phyloP scores from a whole-genome alignment of 768 basidiomycete species.

The Kwoniella botswanensis region DNA sequence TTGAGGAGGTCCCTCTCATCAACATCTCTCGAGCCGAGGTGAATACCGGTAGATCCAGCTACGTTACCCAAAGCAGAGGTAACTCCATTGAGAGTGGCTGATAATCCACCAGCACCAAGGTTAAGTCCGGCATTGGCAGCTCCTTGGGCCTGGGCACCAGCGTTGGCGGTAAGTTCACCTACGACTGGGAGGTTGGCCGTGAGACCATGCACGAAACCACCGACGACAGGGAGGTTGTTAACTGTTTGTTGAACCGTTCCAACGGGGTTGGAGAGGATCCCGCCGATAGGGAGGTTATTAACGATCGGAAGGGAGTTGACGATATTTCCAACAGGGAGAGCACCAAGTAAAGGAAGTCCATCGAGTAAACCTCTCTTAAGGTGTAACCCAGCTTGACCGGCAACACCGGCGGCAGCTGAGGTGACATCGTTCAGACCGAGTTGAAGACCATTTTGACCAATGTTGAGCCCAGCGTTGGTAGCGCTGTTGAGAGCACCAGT shows the following conservation, averaged over 20 bases:
- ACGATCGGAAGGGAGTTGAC: constrained; percentile 21
- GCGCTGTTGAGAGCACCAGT: constrained; percentile 6
- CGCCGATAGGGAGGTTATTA: constrained; percentile 14
- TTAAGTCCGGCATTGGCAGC: constrained; percentile 13
- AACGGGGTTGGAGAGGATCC: constrained; percentile 24
- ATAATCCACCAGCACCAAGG: constrained; percentile 12
- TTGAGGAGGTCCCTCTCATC: constrained; percentile 4
- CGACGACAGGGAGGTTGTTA: constrained; percentile 18
- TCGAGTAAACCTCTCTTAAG: constrained; percentile 16
- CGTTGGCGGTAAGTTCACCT: constrained; percentile 7
- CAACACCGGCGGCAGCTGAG: constrained; percentile 4
- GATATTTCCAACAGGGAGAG: constrained; percentile 19
- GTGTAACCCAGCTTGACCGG: neutral
- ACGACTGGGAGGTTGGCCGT: constrained; percentile 17
- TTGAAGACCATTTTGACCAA: constrained; percentile 2
- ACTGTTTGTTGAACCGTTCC: constrained; percentile 14
- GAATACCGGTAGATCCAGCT: constrained; percentile 8
- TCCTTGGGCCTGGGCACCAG: constrained; percentile 9
- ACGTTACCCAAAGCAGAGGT: constrained; percentile 3
- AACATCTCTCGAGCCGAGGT: constrained; percentile 1
- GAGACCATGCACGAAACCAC: constrained; percentile 16
- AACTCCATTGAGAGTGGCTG: constrained; percentile 9
- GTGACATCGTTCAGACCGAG: constrained; percentile 18
- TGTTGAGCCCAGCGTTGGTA: constrained; percentile 16
- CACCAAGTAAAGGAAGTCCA: constrained; percentile 20